These are phyloP conservation scores for Hanseniaspora taiwanica DNA, from an alignment of 805 yeast genomes.

Conservation along the genomic window DNA sequence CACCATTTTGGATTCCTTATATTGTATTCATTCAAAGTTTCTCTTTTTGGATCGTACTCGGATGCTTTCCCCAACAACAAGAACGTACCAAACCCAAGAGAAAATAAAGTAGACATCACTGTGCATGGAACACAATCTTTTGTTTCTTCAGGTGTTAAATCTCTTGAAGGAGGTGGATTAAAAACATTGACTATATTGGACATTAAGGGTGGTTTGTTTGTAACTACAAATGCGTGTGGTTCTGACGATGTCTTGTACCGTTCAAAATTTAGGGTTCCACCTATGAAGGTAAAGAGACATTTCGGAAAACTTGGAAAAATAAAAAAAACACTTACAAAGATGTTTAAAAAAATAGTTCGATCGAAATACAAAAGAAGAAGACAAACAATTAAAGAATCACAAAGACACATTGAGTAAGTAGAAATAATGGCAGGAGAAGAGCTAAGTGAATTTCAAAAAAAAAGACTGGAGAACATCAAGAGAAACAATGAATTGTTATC, in stretches of 20 bases:
- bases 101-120: conserved; percentile 44
- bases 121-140: conserved; percentile 59
- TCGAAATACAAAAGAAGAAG: too few species aligned
- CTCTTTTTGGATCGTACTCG: conserved; percentile 30
- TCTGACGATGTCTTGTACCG: background rate
- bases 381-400: background rate
- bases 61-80: conserved; percentile 45
- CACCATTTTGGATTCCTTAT: conserved; percentile 45
- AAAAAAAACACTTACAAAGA: too few species aligned
- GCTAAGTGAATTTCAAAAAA: conserved; percentile 55
- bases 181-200: conserved; percentile 36
- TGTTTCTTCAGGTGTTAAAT: conserved; percentile 21
- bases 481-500: conserved; percentile 66
- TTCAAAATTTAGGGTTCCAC: background rate
- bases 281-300: too few species aligned
- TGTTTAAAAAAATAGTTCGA: too few species aligned
- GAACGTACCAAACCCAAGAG: conserved; percentile 50
- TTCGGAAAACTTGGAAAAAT: too few species aligned
- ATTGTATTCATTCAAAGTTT: conserved; percentile 17
- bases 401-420: background rate
- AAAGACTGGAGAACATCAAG: conserved; percentile 65
- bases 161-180: conserved; percentile 34
- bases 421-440: conserved; percentile 6
- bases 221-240: background rate
- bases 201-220: background rate